Conservation (phyloP, 108 stramenopile genomes). For the Seminavis robusta region DNA sequence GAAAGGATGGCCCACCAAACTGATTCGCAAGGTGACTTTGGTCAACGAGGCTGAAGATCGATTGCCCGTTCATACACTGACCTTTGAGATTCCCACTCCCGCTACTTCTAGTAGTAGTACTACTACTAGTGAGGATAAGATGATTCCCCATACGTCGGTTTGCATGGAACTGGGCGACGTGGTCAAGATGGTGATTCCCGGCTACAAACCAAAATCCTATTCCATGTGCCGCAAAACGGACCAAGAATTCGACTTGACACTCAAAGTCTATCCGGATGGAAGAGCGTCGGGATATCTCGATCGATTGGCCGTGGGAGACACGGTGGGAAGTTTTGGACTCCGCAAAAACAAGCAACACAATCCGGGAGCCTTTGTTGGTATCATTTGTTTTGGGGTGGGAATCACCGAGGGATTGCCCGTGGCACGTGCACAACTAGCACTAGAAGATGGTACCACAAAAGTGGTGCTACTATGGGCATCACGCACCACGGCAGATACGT, state of each 20-base stretch:
- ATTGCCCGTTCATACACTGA: constrained; percentile 12
- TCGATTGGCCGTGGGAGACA: constrained; percentile 11
- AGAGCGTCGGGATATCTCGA: constrained; percentile 15
- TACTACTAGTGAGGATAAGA: no score
- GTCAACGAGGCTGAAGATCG: not conserved
- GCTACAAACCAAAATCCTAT: constrained; percentile 22
- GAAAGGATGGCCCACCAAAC: constrained; percentile 6
- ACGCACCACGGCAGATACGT: constrained; percentile 11
- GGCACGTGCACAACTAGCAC: constrained; percentile 8
- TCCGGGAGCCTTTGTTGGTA: constrained; percentile 8
- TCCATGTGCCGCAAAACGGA: constrained; percentile 15
- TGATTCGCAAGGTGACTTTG: constrained; percentile 8
- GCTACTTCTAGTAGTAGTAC: no score
- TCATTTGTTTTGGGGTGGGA: constrained; percentile 10
- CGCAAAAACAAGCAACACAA: not conserved
- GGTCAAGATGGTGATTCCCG: constrained; percentile 20
- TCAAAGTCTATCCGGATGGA: constrained; percentile 21
- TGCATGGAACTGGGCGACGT: constrained; percentile 15
- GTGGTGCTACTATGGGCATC: constrained; percentile 7
- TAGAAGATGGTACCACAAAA: constrained; percentile 5
- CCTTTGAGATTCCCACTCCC: constrained; percentile 20
- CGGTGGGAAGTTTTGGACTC: constrained; percentile 5
- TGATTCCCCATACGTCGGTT: constrained; percentile 6
- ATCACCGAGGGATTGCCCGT: constrained; percentile 16
- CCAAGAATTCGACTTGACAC: constrained; percentile 15